Base-by-base conservation (phyloP, 805 yeast genomes). In the Scheffersomyces amazonensis region DNA sequence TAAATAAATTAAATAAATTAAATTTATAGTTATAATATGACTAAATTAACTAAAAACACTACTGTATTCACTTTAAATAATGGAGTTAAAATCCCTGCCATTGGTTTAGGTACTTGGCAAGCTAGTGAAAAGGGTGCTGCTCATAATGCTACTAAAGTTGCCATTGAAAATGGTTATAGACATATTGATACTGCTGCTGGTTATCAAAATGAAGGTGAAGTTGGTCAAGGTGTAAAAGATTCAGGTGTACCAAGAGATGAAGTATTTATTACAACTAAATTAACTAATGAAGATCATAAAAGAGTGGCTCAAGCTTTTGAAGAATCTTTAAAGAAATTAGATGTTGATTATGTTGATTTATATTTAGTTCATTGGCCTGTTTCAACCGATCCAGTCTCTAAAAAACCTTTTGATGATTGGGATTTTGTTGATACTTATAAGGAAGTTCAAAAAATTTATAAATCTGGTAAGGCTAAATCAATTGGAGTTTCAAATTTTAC, bases 301-400 rank as follows among this genome's bases (percentile, higher is more conserved):
- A 58, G 69, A 41, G 81, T 81, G 10, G 75, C 54, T 24, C 64
- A 54, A 16, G 84, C 83, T 9, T 60, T 86, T 29, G 72, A 78
- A 9, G 65, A 62, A 35, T 81, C 90, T 5, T 68, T 87, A 52
- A 50, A 71, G 48, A 78, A 81, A 52, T 68, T 87, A 44, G 81
- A 80, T 0, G 53, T 85, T 48, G 91, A 83, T 35, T 87, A 87
- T 52, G 83, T 87, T 37, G 96, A 87, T 56, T 65, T 87, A 42
- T 80, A 81, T 56, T 71, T 87, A 54, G 73, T 87, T 57, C 96
- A 87, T 62, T 87, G 95, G 95, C 96, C 96, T 5, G 50, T 47
- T 31, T 49, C 60, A 11, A 58, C 75, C 41, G 73, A 70, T 37
- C 60, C 69, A 69, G 77, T 34, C 16, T 46, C 49, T 20, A 40